Base-by-base conservation (phyloP, 2,329 filamentous ascomycete genomes). In the Diplocarpon rosae region DNA sequence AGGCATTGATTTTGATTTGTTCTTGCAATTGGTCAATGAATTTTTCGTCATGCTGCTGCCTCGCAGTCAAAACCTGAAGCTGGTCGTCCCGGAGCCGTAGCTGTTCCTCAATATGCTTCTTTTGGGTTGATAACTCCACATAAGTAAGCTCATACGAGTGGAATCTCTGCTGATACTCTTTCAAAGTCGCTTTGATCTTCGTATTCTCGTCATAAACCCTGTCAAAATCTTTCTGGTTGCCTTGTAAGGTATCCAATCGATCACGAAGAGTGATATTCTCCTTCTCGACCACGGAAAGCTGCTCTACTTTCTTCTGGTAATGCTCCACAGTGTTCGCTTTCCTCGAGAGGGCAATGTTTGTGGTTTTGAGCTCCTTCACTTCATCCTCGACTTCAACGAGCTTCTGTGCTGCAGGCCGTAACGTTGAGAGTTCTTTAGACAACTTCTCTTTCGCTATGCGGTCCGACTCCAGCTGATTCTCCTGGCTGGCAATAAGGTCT, bases 401-500 rank as follows among this genome's bases (percentile, higher is more conserved):
- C 42, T 70, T 68, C 33, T 69, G 66, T 29, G 69, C 59, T 64
- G 70, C 44, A 62, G 63, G 40, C 16, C 65, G 66, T 27, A 76
- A 62, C 33, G 63, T 62, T 40, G 65, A 62, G 30, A 76, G 68
- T 50, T 78, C 73, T 48, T 66, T 66, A 42, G 66, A 61, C 28
- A 75, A 59, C 24, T 62, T 66, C 35, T 67, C 65, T 52, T 66
- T 59, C 2, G 65, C 60, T 13, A 65, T 59, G 14, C 65, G 64
- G 49, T 71, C 63, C 28, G 72, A 68, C 45, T 83, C 75, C 10
- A 81, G 64, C 53, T 84, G 75, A 15, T 73, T 71, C 60, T 89
- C 84, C 53, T 86, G 75, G 17, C 70, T 73, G 32, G 78, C 77
- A 57, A 89, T 88, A 39, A 86, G 68, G 46, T 81, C 72, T 60